Percentiles rank a stretch among this genome's conserved stretches.
Evolutionary conservation across 768 basidiomycete species (phyloP).

Genomic region (Hygrophoropsis aurantiaca): DNA sequence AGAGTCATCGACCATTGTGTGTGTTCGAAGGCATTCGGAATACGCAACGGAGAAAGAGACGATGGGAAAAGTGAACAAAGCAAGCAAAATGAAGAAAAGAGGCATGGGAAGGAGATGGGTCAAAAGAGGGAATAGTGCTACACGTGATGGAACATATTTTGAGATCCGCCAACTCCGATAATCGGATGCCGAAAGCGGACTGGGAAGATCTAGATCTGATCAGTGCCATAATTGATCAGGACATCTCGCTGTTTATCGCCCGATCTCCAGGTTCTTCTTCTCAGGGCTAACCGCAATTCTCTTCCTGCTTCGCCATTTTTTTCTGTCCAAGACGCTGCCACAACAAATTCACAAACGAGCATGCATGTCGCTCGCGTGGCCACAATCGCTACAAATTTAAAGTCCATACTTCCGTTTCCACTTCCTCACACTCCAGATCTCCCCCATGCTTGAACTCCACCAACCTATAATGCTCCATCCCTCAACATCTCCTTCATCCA

Average conservation of each 20-base stretch:
- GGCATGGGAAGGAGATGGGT: conserved; percentile 8
- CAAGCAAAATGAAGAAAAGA: conserved; percentile 4
- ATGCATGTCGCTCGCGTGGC: conserved; percentile 27
- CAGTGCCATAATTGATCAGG: conserved; percentile 3
- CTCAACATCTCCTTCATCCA: conserved; percentile 19
- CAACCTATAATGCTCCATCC: conserved; percentile 24
- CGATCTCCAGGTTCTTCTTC: conserved; percentile 20
- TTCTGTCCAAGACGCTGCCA: conserved; percentile 13
- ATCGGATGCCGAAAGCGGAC: conserved; percentile 1
- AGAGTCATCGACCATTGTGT: not conserved
- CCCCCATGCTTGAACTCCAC: conserved; percentile 27
- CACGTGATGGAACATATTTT: conserved; percentile 1
- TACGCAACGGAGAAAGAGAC: conserved; percentile 11
- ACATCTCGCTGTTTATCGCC: conserved; percentile 22
- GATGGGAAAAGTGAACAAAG: conserved; percentile 19
- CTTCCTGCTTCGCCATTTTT: conserved; percentile 11
- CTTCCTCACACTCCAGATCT: conserved; percentile 19
- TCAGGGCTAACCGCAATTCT: conserved; percentile 9
- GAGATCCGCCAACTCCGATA: conserved; percentile 3
- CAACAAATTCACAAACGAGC: conserved; percentile 15
- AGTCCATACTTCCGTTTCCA: conserved; percentile 10
- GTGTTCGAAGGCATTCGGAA: conserved; percentile 8
- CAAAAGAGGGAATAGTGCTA: conserved; percentile 3
- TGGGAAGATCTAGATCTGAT: conserved; percentile 22
- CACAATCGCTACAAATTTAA: conserved; percentile 18